These are phyloP conservation scores for Scedosporium aurantiacum DNA, from an alignment of 2,329 filamentous ascomycete species.

Conservation along the genomic window DNA sequence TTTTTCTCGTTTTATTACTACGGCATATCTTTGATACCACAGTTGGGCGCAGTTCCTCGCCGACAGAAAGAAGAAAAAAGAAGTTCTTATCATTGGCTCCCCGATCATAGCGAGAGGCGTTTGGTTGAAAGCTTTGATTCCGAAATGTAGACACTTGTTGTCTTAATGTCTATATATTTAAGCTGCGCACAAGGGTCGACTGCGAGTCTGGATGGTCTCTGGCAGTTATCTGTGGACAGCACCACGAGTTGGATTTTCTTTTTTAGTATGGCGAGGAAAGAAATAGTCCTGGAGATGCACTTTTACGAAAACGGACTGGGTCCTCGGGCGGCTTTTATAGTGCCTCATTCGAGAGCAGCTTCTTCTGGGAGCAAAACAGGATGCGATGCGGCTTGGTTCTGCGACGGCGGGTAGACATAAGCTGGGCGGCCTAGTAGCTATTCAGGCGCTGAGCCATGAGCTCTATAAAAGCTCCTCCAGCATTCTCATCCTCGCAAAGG, in stretches of 20 bases:
- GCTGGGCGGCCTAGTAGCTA: too few relatives aligned
- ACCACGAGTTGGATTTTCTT: neutral
- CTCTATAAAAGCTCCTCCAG: too few relatives aligned
- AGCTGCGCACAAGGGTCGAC: neutral
- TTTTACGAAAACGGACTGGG: neutral
- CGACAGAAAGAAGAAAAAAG: constrained; percentile 12
- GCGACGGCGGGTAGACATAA: too few relatives aligned
- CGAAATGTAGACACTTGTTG: constrained; percentile 38
- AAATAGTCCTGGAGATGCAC: neutral
- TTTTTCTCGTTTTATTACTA: constrained; percentile 14
- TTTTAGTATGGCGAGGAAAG: neutral
- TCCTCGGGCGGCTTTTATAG: neutral
- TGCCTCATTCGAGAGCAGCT: neutral
- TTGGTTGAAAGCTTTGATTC: constrained; percentile 37
- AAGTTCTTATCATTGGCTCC: constrained; percentile 11
- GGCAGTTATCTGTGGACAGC: neutral
- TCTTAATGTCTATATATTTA: constrained; percentile 38
- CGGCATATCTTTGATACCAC: constrained; percentile 11
- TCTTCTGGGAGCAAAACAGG: neutral
- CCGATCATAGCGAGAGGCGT: constrained; percentile 45
- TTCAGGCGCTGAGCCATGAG: too few relatives aligned
- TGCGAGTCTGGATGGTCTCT: neutral
- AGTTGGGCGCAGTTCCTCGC: constrained; percentile 13
- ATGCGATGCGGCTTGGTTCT: too few relatives aligned
- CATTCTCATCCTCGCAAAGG: too few relatives aligned